phyloP scores from a whole-genome alignment of 2,329 filamentous ascomycete species.

The Aspergillus pseudotamarii region DNA sequence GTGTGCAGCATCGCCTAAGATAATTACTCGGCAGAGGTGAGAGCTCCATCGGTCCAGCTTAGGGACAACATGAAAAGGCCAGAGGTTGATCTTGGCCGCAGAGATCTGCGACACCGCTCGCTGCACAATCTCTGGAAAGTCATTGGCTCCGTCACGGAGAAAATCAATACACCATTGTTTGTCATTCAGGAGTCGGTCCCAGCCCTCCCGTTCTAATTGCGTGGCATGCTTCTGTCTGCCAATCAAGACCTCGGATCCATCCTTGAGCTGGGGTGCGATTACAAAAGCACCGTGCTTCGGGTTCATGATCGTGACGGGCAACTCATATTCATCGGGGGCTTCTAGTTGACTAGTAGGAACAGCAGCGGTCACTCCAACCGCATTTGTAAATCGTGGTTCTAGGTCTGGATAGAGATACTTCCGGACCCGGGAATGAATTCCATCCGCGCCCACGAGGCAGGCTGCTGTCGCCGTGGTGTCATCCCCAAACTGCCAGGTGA shows the following conservation, averaged over 20 bases:
- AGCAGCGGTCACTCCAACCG: conserved; percentile 45
- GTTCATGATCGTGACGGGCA: conserved; percentile 50
- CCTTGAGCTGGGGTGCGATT: conserved; percentile 51
- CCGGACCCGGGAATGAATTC: conserved; percentile 61
- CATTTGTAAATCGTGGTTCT: conserved; percentile 54
- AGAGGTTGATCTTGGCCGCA: conserved; percentile 45
- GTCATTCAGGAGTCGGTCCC: conserved; percentile 45
- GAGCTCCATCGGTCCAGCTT: conserved; percentile 52
- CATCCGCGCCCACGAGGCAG: conserved; percentile 60
- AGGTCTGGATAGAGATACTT: conserved; percentile 54
- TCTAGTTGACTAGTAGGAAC: conserved; percentile 44
- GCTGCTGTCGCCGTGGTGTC: conserved; percentile 44
- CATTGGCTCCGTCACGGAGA: conserved; percentile 35
- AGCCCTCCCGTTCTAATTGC: conserved; percentile 45
- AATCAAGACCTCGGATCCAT: conserved; percentile 55
- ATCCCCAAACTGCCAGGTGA: conserved; percentile 54
- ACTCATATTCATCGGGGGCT: conserved; percentile 36
- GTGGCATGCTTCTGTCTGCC: conserved; percentile 48
- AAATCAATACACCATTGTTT: conserved; percentile 45
- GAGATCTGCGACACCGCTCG: conserved; percentile 43
- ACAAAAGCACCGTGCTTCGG: conserved; percentile 52
- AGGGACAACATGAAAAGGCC: conserved; percentile 55
- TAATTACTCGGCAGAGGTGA: conserved; percentile 40
- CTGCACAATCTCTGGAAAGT: conserved; percentile 41
- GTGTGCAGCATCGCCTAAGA: conserved; percentile 66